Percentiles rank a stretch among this genome's conserved stretches.
phyloP scores from a whole-genome alignment of 805 yeast genomes.

The Teunomyces kruisii region DNA sequence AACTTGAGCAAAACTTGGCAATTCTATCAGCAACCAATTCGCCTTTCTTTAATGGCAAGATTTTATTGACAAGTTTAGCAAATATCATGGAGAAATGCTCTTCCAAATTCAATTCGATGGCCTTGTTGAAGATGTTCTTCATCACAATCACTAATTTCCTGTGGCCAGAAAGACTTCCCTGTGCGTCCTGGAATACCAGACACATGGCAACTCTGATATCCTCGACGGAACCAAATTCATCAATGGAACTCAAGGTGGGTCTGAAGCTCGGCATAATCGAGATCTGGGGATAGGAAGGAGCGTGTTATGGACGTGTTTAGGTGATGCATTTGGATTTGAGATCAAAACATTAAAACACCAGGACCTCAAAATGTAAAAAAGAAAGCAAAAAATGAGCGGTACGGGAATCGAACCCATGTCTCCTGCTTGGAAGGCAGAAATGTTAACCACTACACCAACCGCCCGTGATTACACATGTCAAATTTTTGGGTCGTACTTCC shows the following conservation, averaged over 20 bases:
- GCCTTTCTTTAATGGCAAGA: conserved; percentile 65
- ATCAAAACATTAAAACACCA: neutral
- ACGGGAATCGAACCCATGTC: conserved; percentile 95
- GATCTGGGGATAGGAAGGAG: neutral
- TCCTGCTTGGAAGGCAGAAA: conserved; percentile 91
- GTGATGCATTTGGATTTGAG: neutral
- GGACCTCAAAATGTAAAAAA: neutral
- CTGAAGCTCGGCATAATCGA: conserved; percentile 1
- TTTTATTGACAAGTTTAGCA: conserved; percentile 59
- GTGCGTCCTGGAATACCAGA: conserved; percentile 79
- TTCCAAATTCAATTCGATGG: conserved; percentile 51
- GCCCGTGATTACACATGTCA: conserved; percentile 40
- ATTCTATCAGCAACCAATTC: conserved; percentile 75
- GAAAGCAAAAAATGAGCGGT: conserved; percentile 55
- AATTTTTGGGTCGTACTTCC: no score
- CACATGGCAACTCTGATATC: conserved; percentile 47
- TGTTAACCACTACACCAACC: conserved; percentile 93
- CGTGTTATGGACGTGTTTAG: neutral
- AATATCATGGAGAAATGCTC: conserved; percentile 62
- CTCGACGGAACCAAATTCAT: conserved; percentile 18
- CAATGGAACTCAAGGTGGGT: conserved; percentile 16
- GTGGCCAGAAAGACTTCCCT: conserved; percentile 70
- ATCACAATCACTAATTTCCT: conserved; percentile 67
- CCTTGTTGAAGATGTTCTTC: conserved; percentile 55
- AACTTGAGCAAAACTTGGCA: conserved; percentile 65